These are phyloP conservation scores for Bidens hawaiensis DNA, from an alignment of 140 eudicot genomes.

Conservation along the genomic window DNA sequence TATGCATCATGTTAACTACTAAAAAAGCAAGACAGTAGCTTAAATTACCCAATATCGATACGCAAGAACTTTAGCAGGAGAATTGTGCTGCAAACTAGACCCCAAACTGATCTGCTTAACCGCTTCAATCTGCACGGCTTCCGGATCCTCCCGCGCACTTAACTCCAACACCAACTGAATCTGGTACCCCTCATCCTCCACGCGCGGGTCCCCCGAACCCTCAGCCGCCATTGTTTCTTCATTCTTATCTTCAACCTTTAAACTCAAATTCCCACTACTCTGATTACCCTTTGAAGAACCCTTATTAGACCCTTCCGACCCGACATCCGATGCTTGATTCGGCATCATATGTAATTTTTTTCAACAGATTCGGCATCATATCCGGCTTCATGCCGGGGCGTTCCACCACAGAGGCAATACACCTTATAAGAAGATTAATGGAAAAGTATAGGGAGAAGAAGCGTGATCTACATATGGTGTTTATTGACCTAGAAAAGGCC, in stretches of 20 bases:
- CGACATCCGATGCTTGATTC: conserved; percentile 30
- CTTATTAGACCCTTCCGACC: conserved; percentile 54
- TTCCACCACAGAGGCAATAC: too few relatives aligned
- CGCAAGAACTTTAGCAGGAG: conserved; percentile 70
- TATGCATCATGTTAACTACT: neutral
- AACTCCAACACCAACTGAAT: conserved; percentile 80
- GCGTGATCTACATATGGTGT: too few relatives aligned
- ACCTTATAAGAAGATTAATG: too few relatives aligned
- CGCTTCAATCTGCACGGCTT: conserved; percentile 93
- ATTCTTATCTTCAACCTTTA: conserved; percentile 31
- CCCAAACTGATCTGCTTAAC: conserved; percentile 97
- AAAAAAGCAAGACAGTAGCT: neutral
- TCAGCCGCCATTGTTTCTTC: conserved; percentile 44
- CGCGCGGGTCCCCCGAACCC: conserved; percentile 41
- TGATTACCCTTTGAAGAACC: conserved; percentile 44
- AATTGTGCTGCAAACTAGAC: conserved; percentile 40
- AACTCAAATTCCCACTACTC: conserved; percentile 34
- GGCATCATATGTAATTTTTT: conserved; percentile 61
- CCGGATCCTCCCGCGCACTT: conserved; percentile 95
- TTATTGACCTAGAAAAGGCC: too few relatives aligned
- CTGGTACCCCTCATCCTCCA: conserved; percentile 83
- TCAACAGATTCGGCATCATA: conserved; percentile 79
- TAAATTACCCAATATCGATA: conserved; percentile 55
- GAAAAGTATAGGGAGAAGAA: too few relatives aligned
- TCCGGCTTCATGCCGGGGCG: too few relatives aligned